phyloP scores from a whole-genome alignment of 2,329 filamentous ascomycete species.

The Penicillium sclerotiorum region DNA sequence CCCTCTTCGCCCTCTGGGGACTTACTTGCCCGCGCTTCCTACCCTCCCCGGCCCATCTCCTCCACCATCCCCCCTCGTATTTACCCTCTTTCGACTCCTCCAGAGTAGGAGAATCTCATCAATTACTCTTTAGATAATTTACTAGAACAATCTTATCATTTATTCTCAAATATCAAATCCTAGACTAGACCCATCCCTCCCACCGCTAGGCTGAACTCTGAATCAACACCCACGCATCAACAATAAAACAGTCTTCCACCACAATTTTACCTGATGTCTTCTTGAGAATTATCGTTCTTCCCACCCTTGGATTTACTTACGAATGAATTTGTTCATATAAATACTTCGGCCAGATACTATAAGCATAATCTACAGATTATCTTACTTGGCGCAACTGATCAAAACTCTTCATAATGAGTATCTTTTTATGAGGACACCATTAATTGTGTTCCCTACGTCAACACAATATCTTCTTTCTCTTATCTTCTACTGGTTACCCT shows the following conservation, averaged over 20 bases:
- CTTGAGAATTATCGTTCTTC: neutral
- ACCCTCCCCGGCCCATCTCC: neutral
- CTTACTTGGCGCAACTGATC: too few species aligned
- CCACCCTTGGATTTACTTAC: too few species aligned
- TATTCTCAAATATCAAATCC: conserved; percentile 16
- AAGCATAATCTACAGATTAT: too few species aligned
- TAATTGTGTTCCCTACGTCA: too few species aligned
- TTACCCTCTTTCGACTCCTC: conserved; percentile 68
- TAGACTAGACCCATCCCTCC: conserved; percentile 6
- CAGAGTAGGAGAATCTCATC: conserved; percentile 39
- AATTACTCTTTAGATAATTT: neutral
- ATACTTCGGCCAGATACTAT: too few species aligned
- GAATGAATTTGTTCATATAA: too few species aligned
- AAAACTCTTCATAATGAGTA: too few species aligned
- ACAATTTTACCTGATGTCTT: conserved; percentile 2
- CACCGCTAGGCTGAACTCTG: conserved; percentile 6
- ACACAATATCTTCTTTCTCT: too few species aligned
- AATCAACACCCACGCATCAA: conserved; percentile 3
- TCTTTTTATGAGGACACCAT: too few species aligned
- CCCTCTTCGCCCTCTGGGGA: conserved; percentile 35
- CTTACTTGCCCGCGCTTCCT: neutral
- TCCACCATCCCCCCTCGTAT: conserved; percentile 53
- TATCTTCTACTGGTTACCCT: too few species aligned
- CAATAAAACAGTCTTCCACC: conserved; percentile 7
- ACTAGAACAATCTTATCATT: too few species aligned